Evolutionary conservation across 768 basidiomycete species (phyloP), one percentile per base, ranked within the genome.

Genomic region (Phallus indusiatus): DNA sequence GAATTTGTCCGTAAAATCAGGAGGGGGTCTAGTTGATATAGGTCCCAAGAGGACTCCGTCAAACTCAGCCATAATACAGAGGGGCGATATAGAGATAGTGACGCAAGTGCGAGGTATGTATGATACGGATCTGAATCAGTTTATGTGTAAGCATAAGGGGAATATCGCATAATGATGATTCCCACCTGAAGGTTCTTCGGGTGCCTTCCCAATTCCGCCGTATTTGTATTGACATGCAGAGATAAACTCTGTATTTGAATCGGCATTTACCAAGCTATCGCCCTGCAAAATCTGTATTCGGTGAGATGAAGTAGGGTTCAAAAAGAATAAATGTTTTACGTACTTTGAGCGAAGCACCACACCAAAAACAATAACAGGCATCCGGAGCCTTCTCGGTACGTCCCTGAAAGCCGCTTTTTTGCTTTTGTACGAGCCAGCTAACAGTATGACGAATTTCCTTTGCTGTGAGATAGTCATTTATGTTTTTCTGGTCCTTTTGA

Each of bases 351-450:
- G 90, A 78, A 9, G 85, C 94, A 2, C 90, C 86, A 64, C 87
- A 88, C 95, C 95, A 99, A 70, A 96, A 98, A 63, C 89, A 90
- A 71, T 99, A 99, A 69, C 95, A 99, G 2, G 93, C 90, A 63
- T 98, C 95, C 5, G 87, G 81, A 4, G 78, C 75, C 72, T 99
- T 99, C 60, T 83, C 85, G 1, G 92, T 92, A 21, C 95, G 79
- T 1, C 95, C 95, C 64, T 86, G 76, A 67, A 93, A 96, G 0
- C 95, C 95, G 0, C 92, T 92, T n/a, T 80, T 75, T 67, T 92
- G 93, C 54, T 87, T 88, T 49, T 83, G 80, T 16, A 84, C 61
- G 1, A 94, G 75, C 93, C 94, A 98, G 28, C 84, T 75, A 28
- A 88, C 73, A 0, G 90, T 89, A 48, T 73, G 69, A 9, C 73